These are phyloP conservation scores for Colletotrichum aenigma DNA, from an alignment of 2,329 filamentous ascomycete species.

Conservation along the genomic window DNA sequence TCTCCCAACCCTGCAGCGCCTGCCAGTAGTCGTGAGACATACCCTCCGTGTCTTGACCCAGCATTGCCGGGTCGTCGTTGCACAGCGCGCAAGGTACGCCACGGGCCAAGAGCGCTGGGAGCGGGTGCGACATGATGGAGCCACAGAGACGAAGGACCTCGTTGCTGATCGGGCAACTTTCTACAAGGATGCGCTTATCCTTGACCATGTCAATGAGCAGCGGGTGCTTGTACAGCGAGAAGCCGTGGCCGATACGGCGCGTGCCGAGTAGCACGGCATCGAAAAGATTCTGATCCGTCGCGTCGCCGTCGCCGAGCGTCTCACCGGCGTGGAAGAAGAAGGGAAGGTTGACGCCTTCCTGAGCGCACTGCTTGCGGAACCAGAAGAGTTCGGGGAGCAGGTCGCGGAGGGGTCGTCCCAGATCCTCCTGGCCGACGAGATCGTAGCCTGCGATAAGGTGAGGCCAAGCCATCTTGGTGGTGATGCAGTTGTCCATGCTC, in stretches of 20 bases:
- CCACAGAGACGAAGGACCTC: slow-evolving; percentile 76
- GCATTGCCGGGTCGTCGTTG: slow-evolving; percentile 82
- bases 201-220: slow-evolving; percentile 81
- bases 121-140: slow-evolving; percentile 72
- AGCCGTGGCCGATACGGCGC: slow-evolving; percentile 80
- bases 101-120: slow-evolving; percentile 77
- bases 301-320: slow-evolving; percentile 58
- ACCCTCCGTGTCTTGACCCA: slow-evolving; percentile 77
- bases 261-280: slow-evolving; percentile 82
- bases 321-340: slow-evolving; percentile 92
- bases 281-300: slow-evolving; percentile 64
- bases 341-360: slow-evolving; percentile 75
- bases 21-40: slow-evolving; percentile 90
- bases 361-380: slow-evolving; percentile 80
- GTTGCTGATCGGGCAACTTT: slow-evolving; percentile 83
- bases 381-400: slow-evolving; percentile 81
- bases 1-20: slow-evolving; percentile 81
- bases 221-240: slow-evolving; percentile 83
- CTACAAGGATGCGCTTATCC: slow-evolving; percentile 79
- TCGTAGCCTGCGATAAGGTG: slow-evolving; percentile 81
- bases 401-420: slow-evolving; percentile 71
- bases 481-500: slow-evolving; percentile 81
- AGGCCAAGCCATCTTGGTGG: slow-evolving; percentile 74
- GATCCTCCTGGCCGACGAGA: slow-evolving; percentile 82
- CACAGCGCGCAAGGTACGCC: slow-evolving; percentile 78